These are phyloP conservation scores for Musa acuminata DNA, from an alignment of 176 grass and related monocot genomes.

Conservation along the genomic window DNA sequence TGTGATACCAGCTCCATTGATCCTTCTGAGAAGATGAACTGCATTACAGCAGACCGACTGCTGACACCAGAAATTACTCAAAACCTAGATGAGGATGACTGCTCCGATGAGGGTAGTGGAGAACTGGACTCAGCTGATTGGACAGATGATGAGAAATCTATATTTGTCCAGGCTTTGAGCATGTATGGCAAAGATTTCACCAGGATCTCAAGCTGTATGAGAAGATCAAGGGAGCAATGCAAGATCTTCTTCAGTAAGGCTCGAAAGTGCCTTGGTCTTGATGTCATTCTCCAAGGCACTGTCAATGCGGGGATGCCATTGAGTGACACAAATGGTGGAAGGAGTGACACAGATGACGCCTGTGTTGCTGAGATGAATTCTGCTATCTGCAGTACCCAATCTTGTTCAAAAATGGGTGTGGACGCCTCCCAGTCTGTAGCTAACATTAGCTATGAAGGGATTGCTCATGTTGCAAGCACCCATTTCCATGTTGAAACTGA, in stretches of 20 bases:
- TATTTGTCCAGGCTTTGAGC: constrained; percentile 58
- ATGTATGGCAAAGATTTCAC: constrained; percentile 73
- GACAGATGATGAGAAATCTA: constrained; percentile 75
- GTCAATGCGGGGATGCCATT: constrained; percentile 27
- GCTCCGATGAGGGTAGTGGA: constrained; percentile 60
- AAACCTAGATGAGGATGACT: constrained; percentile 41
- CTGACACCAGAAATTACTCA: constrained; percentile 17
- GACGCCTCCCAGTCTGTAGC: constrained; percentile 35
- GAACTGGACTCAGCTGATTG: constrained; percentile 67
- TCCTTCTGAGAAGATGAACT: constrained; percentile 37
- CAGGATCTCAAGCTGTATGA: constrained; percentile 51
- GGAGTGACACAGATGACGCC: constrained; percentile 55
- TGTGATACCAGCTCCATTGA: constrained; percentile 69
- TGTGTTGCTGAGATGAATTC: constrained; percentile 63
- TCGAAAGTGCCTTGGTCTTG: constrained; percentile 71
- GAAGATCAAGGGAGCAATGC: constrained; percentile 76
- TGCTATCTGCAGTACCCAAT: constrained; percentile 49
- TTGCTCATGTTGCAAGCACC: constrained; percentile 11
- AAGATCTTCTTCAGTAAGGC: constrained; percentile 94
- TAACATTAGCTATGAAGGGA: constrained; percentile 16
- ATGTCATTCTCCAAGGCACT: constrained; percentile 49
- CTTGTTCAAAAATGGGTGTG: constrained; percentile 46
- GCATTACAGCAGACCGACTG: constrained; percentile 21
- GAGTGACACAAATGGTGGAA: constrained; percentile 42
- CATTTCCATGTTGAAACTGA: constrained; percentile 16